These are phyloP conservation scores for Nepenthes alata DNA, from an alignment of 179 eudicot species.

Conservation along the genomic window DNA sequence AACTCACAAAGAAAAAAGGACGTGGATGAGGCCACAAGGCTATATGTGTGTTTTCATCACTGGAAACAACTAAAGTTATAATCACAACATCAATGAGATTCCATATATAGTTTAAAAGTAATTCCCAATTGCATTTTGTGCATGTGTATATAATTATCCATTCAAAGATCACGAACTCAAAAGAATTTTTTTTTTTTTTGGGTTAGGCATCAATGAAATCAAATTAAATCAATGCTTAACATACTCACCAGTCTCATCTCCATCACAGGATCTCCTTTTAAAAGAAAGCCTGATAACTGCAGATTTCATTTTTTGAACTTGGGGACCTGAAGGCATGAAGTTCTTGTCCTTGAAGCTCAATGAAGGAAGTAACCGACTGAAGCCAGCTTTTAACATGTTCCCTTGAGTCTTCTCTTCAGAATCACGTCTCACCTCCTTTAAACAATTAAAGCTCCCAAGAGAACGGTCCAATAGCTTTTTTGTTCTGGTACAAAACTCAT, in stretches of 20 bases:
- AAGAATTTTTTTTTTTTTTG: no score
- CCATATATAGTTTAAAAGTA: no score
- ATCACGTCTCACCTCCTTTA: constrained; percentile 27
- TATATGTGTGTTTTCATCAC: no score
- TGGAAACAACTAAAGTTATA: no score
- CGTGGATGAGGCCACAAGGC: no score
- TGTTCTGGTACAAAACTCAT: constrained; percentile 13
- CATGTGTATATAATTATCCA: no score
- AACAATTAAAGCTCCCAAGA: constrained; percentile 36
- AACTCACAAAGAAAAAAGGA: no score
- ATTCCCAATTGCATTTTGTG: no score
- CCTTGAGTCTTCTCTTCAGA: constrained; percentile 27
- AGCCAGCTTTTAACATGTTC: constrained; percentile 34
- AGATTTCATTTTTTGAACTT: constrained; percentile 33
- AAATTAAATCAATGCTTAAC: constrained; percentile 21
- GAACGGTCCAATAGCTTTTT: constrained; percentile 29
- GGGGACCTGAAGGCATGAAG: constrained; percentile 20
- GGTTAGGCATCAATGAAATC: not conserved
- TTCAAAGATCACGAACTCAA: no score
- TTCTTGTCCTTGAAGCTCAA: constrained; percentile 49
- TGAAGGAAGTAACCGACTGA: constrained; percentile 42
- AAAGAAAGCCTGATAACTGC: constrained; percentile 56
- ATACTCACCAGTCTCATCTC: constrained; percentile 36
- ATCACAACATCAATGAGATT: no score
- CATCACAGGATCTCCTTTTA: constrained; percentile 50